phyloP scores from a whole-genome alignment of 2,329 filamentous ascomycete species.

The Knufia fluminis region DNA sequence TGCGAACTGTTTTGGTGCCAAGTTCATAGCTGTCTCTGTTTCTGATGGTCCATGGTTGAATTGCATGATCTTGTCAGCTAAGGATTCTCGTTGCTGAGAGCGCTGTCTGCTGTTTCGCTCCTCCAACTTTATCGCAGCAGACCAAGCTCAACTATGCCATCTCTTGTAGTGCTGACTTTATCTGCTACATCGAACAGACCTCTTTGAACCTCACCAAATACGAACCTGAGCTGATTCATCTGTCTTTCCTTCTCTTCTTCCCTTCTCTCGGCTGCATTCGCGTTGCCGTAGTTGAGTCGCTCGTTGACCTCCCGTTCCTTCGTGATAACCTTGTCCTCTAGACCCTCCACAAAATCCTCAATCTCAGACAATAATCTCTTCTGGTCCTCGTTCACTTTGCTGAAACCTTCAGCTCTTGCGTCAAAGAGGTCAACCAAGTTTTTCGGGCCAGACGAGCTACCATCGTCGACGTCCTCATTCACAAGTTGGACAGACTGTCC shows the following conservation, averaged over 20 bases:
- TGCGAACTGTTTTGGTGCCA: too few relatives aligned
- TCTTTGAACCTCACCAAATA: conserved; percentile 56
- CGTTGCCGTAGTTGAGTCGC: conserved; percentile 48
- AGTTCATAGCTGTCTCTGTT: too few relatives aligned
- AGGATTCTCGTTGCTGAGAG: too few relatives aligned
- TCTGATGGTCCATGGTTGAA: too few relatives aligned
- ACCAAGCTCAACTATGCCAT: conserved; percentile 50
- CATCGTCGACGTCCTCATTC: conserved; percentile 35
- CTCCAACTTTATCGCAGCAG: conserved; percentile 27
- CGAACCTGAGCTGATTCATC: conserved; percentile 36
- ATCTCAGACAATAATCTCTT: conserved; percentile 54
- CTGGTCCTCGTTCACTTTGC: conserved; percentile 48
- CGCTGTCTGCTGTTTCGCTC: neutral
- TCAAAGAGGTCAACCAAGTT: conserved; percentile 59
- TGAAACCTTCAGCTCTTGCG: conserved; percentile 53
- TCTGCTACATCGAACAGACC: conserved; percentile 55
- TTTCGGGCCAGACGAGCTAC: conserved; percentile 38
- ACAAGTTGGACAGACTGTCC: conserved; percentile 39
- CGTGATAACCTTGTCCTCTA: conserved; percentile 43
- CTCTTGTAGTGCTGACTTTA: conserved; percentile 50
- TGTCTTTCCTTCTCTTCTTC: conserved; percentile 36
- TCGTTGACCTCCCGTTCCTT: conserved; percentile 39
- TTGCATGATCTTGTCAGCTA: too few relatives aligned
- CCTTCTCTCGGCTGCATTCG: conserved; percentile 27
- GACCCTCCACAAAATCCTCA: conserved; percentile 54